phyloP scores from a whole-genome alignment of 495 filamentous ascomycete genomes.

The Aspergillus nidulans region DNA sequence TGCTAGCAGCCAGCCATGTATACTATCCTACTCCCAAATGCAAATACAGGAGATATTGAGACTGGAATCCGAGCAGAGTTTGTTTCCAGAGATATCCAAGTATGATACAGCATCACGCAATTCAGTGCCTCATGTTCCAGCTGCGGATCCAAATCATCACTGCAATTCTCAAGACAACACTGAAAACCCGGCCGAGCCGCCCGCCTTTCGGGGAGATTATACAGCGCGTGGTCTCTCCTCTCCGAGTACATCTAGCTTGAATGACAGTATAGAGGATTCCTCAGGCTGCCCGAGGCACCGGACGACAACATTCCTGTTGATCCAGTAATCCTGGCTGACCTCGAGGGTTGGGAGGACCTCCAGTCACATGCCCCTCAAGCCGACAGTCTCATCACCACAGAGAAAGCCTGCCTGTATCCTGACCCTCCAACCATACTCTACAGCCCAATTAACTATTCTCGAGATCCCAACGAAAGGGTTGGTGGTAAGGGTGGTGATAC shows the following conservation, averaged over 20 bases:
- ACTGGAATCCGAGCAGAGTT: not conserved
- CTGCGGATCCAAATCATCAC: not conserved
- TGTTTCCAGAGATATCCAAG: not conserved
- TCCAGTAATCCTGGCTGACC: conserved; percentile 14
- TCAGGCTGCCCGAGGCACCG: conserved; percentile 7
- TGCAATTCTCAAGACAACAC: not conserved
- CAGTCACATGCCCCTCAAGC: conserved; percentile 1
- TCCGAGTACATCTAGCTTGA: conserved; percentile 18
- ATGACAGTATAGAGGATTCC: conserved; percentile 13
- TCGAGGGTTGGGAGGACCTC: conserved; percentile 1
- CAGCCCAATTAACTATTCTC: conserved; percentile 5
- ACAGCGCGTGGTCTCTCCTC: conserved; percentile 6
- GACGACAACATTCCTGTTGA: conserved; percentile 19
- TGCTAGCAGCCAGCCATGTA: conserved; percentile 4
- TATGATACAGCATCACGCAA: no score
- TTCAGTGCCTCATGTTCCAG: not conserved
- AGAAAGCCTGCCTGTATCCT: conserved; percentile 15
- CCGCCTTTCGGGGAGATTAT: conserved; percentile 11
- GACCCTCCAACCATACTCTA: conserved; percentile 15
- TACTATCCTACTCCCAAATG: not conserved
- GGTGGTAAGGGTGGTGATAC: not conserved
- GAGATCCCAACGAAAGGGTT: conserved; percentile 1
- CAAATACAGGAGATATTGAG: not conserved
- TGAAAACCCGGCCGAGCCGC: conserved; percentile 7
- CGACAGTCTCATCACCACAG: not conserved